phyloP scores from a whole-genome alignment of 192 early-diverging fungal genomes.

The Jimgerdemannia lactiflua region DNA sequence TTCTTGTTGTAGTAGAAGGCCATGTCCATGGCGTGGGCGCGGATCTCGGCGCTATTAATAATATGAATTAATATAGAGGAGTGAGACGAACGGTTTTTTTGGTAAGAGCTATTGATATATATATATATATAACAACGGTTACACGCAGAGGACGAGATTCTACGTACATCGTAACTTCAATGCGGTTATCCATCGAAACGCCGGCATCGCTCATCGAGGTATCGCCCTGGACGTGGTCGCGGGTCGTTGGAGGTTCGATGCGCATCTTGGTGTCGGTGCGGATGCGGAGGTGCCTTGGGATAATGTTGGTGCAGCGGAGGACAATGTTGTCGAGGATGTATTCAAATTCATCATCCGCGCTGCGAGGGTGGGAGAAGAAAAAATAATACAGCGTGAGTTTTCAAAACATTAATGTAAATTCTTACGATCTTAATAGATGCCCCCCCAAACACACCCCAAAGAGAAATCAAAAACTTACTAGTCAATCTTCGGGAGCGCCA shows the following conservation, averaged over 20 bases:
- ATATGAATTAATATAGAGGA: neutral
- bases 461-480: conserved; percentile 8
- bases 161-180: neutral
- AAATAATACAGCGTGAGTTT: neutral
- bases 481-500: conserved; percentile 50
- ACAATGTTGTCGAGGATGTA: conserved; percentile 36
- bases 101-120: conserved; percentile 20
- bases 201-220: conserved; percentile 10
- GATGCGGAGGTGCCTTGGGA: conserved; percentile 28
- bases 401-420: neutral
- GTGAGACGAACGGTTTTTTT: no score
- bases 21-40: conserved; percentile 54
- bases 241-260: conserved; percentile 15
- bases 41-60: conserved; percentile 31
- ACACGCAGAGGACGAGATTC: neutral
- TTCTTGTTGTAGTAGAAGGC: conserved; percentile 54
- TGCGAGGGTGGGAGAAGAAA: neutral
- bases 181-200: neutral
- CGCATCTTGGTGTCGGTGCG: conserved; percentile 25
- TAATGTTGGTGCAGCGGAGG: conserved; percentile 25
- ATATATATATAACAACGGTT: neutral
- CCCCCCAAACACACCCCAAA: neutral
- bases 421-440: neutral
- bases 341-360: conserved; percentile 31
- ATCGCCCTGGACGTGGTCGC: conserved; percentile 17